Conservation (phyloP, 106 monocot species). For the Ottelia alismoides region DNA sequence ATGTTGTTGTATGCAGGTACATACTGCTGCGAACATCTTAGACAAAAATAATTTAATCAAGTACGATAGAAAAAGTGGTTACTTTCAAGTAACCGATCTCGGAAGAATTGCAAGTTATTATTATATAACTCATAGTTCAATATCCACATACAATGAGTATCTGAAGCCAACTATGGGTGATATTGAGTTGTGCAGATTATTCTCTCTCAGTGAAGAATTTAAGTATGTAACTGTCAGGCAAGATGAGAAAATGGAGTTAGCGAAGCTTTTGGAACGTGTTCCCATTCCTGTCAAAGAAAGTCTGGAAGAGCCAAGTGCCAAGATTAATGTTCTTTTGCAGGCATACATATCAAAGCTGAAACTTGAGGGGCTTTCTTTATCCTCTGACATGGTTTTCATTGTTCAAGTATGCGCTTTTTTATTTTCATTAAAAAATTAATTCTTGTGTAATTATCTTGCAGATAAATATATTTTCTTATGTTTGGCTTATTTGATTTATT, state of each 20-base stretch:
- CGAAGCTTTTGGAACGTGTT: conserved; percentile 90
- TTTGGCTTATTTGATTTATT: not conserved
- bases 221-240: conserved; percentile 87
- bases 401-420: conserved; percentile 52
- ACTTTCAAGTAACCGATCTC: conserved; percentile 91
- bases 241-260: conserved; percentile 98
- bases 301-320: conserved; percentile 94
- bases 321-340: conserved; percentile 96
- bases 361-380: conserved; percentile 86
- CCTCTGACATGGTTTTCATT: conserved; percentile 96
- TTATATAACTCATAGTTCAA: conserved; percentile 97
- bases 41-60: conserved; percentile 88
- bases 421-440: no score
- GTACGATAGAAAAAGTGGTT: conserved; percentile 92
- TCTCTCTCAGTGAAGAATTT: conserved; percentile 97
- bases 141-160: conserved; percentile 88
- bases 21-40: conserved; percentile 83
- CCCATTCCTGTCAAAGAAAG: conserved; percentile 99
- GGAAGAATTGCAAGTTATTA: conserved; percentile 96
- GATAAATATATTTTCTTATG: not conserved
- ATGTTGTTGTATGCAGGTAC: conserved; percentile 79
- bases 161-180: conserved; percentile 96
- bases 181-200: conserved; percentile 89
- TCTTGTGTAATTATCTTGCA: no score
- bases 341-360: conserved; percentile 86